Base-by-base conservation (phyloP, 169 alveolate genomes). In the Theileria sp. region DNA sequence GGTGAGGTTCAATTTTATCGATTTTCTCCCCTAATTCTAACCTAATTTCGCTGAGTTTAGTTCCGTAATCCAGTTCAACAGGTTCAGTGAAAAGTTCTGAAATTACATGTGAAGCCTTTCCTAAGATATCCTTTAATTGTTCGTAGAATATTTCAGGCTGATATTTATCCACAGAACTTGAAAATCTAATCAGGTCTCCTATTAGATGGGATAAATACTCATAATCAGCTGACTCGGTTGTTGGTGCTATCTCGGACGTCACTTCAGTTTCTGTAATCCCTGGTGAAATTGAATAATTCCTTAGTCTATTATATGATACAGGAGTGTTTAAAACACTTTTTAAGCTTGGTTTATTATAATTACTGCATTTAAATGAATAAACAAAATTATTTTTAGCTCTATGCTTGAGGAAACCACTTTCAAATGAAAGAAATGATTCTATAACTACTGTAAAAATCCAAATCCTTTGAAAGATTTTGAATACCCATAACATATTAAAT, bases 61-160 rank as follows among this genome's bases (percentile, higher is more conserved):
- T 64, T 21, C 0, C 50, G 7, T n/a, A 64, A 30, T 64, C 72
- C 12, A 64, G 25, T 64, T 64, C 72, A 26, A 64, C 72, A 2
- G 72, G 72, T 3, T 7, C 51, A 25, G 51, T 15, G 32, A 28
- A 64, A 64, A 64, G 72, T 19, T 15, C 72, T 5, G 72, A 64
- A 26, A 64, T 26, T 17, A 38, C 51, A 8, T 26, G 25, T 64
- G 72, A 64, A 26, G 25, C 6, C 0, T 28, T 28, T 21, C 38
- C 72, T 4, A n/a, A 64, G 28, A 64, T 21, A 7, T 64, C 8
- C 38, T 64, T 64, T 7, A 64, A 19, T 17, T 64, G 13, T 0
- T 21, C n/a, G n/a, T 64, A 64, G 51, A 9, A 64, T n/a, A 28
- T 38, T n/a, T 21, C 32, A 5, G 44, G 23, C 25, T 64, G n/a